Percentiles rank a stretch among this genome's conserved stretches.
Evolutionary conservation across 228 moss, liverwort and hornwort species (phyloP).

Genomic region (Sphagnum fallax): DNA sequence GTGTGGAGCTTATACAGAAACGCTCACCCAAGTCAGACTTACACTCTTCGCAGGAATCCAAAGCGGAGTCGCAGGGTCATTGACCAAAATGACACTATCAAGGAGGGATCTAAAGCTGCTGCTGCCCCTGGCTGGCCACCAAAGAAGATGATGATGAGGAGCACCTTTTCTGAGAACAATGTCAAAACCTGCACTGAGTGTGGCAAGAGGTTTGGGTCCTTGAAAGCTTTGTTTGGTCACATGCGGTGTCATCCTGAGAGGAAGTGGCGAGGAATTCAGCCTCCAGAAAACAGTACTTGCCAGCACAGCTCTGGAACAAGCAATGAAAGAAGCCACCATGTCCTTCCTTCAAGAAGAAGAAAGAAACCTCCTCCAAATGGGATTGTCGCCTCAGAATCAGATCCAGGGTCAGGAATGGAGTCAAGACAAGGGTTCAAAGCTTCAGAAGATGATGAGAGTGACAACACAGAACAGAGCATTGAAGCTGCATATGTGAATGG

Average conservation of each 20-base stretch:
- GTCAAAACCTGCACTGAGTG: slow-evolving; percentile 69
- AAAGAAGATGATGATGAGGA: slow-evolving; percentile 46
- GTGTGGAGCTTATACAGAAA: slow-evolving; percentile 73
- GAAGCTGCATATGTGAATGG: slow-evolving; percentile 82
- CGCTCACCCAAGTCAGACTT: slow-evolving; percentile 43
- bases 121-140: slow-evolving; percentile 13
- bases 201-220: slow-evolving; percentile 74
- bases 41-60: slow-evolving; percentile 80
- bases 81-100: slow-evolving; percentile 59
- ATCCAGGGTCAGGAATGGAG: slow-evolving; percentile 19
- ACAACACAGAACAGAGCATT: slow-evolving; percentile 61
- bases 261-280: slow-evolving; percentile 86
- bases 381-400: slow-evolving; percentile 12
- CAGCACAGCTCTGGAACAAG: slow-evolving; percentile 11
- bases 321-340: slow-evolving; percentile 12
- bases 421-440: slow-evolving; percentile 6
- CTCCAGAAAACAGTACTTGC: slow-evolving; percentile 22
- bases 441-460: slow-evolving; percentile 78
- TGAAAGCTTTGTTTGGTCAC: slow-evolving; percentile 94
- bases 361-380: slow-evolving; percentile 16
- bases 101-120: slow-evolving; percentile 32
- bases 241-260: slow-evolving; percentile 99
- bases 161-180: slow-evolving; percentile 54
- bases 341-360: slow-evolving; percentile 9
- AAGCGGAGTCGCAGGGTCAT: slow-evolving; percentile 88